Evolutionary conservation across 257 asterid genomes (phyloP), one percentile per base, ranked within the genome.

Genomic region (Solanum sitiens): DNA sequence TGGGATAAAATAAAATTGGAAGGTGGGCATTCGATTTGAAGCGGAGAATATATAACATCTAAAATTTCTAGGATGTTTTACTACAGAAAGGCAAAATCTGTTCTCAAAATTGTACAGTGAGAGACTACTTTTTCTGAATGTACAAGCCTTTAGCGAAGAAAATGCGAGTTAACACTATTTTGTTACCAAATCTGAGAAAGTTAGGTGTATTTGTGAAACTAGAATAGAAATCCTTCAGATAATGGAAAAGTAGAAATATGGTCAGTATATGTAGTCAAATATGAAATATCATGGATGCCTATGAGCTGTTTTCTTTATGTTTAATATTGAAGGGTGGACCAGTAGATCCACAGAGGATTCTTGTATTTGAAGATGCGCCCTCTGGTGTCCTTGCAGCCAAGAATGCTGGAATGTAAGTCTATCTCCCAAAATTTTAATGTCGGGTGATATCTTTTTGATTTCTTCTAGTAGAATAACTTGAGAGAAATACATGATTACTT

Each of bases 281-380:
- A 13, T 76, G 83, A 76, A 6, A 23, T 7, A n/a, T 42, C 35
- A 42, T 5, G 23, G 83, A 76, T 42, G 37, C 37, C 25, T 56
- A 76, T 76, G 37, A 76, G 37, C 61, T 42, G 61, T 76, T n/a
- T 76, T 40, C 32, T 40, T 76, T 40, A 42, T 42, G 37, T 42
- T 75, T 40, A 42, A 76, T 44, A 82, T 90, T 82, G 74, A 79
- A 95, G 98, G 97, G 94, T 73, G 96, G 94, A 89, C 91, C 95
- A n/a, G 86, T 94, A 68, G 94, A 94, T 89, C 93, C 95, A 59
- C 61, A 23, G n/a, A 93, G 92, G 59, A 91, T 93, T 89, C 98
- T 97, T 89, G 99, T 97, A 86, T 97, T 97, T 87, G 99, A 97
- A 92, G 99, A 97, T 92, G 98, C 99, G 23, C 99, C 99, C 40